These are phyloP conservation scores for Cutaneotrichosporon daszewskae DNA, from an alignment of 1,284 basidiomycete genomes.

Conservation along the genomic window DNA sequence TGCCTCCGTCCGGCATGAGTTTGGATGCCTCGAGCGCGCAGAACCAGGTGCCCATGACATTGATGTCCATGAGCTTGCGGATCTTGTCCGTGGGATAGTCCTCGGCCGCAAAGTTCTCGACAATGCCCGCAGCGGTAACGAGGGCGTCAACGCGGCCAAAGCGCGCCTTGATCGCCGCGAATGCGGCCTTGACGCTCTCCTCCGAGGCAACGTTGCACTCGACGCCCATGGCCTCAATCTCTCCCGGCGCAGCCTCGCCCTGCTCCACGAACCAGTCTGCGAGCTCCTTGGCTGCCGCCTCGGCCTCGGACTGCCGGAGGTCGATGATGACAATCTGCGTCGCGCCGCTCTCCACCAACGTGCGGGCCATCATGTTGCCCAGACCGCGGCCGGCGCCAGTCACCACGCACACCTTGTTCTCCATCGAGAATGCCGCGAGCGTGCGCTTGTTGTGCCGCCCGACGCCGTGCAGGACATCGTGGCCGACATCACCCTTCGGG, in stretches of 20 bases:
- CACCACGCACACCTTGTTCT: constrained; percentile 73
- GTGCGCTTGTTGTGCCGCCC: constrained; percentile 38
- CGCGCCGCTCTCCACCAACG: constrained; percentile 77
- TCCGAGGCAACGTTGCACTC: constrained; percentile 88
- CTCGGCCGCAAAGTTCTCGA: constrained; percentile 85
- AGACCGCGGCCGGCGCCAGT: constrained; percentile 91
- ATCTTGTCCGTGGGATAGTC: constrained; percentile 83
- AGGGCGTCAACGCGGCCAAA: constrained; percentile 61
- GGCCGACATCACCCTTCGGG: constrained; percentile 32
- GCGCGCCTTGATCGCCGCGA: constrained; percentile 58
- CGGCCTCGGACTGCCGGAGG: constrained; percentile 66
- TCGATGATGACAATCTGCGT: constrained; percentile 77
- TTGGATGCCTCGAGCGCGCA: constrained; percentile 86
- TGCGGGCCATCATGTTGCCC: constrained; percentile 80
- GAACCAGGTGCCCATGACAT: constrained; percentile 78
- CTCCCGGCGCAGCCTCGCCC: constrained; percentile 56
- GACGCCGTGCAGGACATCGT: constrained; percentile 34
- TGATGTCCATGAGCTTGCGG: constrained; percentile 80
- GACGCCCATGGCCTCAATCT: constrained; percentile 67
- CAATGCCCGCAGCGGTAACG: constrained; percentile 84
- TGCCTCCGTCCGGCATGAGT: constrained; percentile 59
- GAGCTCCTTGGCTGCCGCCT: constrained; percentile 69
- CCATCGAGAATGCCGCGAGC: constrained; percentile 40
- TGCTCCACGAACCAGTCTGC: constrained; percentile 55
- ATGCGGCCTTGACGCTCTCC: constrained; percentile 66